Base-by-base conservation (phyloP, 371 early-diverging fungal species). In the Syncephalastrum contaminatum region DNA sequence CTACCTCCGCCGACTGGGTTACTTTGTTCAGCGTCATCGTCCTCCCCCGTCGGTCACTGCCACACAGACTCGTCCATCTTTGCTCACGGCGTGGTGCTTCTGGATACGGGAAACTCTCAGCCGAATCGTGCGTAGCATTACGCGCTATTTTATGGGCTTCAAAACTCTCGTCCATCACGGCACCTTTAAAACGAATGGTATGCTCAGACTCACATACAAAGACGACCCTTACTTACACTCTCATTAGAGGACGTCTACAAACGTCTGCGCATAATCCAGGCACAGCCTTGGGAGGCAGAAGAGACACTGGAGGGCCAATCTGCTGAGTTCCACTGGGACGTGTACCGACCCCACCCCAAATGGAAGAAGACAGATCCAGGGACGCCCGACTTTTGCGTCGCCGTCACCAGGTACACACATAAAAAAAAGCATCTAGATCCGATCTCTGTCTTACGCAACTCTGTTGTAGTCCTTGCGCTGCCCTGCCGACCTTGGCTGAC, bases 341-440 rank as follows among this genome's bases (percentile, higher is more conserved):
- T 82, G 1, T 82, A 80, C 57, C 76, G 75, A 21, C 83, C 83
- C 39, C 72, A 64, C 16, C 62, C 77, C 14, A 30, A 63, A n/a
- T 82, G 77, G 67, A 80, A 75, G 46, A 82, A 82, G 46, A 64
- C 72, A 1, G 72, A 77, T 25, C 81, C 81, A 7, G 79, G 83
- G 27, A 48, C 45, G 3, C 81, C 83, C 24, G 80, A 80, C 49
- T 79, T 73, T 53, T 67, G 59, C 4, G 57, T 82, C 2, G 64
- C 62, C n/a, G 71, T 79, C 4, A 57, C 59, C 12, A 66, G 66
- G 73, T 72, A 69, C 44, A 57, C 43, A 19, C 25, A 1, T 22
- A 13, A 6, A 5, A 36, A 16, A 14, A 19, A n/a, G n/a, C n/a
- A n/a, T n/a, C n/a, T n/a, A n/a, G n/a, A n/a, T n/a, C n/a, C n/a